Conservation (phyloP, 768 basidiomycete genomes). For the Serendipita sp. region DNA sequence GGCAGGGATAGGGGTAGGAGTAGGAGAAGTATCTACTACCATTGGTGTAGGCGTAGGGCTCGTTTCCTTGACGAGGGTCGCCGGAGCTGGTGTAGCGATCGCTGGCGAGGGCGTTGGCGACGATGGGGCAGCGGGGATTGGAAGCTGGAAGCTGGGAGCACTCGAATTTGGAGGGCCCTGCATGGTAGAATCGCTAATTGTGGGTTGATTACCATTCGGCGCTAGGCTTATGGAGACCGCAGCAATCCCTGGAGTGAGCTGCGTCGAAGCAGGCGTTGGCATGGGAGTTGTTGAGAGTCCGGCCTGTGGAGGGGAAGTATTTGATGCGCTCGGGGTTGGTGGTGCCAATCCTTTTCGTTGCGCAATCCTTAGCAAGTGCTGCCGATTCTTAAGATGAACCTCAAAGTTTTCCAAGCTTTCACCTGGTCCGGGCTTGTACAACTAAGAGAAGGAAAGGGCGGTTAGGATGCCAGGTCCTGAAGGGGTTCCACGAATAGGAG, state of each 20-base stretch:
- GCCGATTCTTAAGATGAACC: slow-evolving; percentile 77
- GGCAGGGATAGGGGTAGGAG: too few species aligned
- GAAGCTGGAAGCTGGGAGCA: too few species aligned
- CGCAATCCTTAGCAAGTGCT: slow-evolving; percentile 54
- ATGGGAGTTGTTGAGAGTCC: neutral
- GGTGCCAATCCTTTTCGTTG: neutral
- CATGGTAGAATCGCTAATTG: too few species aligned
- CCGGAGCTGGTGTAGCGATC: too few species aligned
- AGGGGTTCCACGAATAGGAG: too few species aligned
- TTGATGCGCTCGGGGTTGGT: neutral
- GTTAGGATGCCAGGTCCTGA: neutral
- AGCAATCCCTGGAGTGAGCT: neutral
- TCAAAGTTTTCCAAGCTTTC: slow-evolving; percentile 83
- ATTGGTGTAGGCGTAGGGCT: too few species aligned
- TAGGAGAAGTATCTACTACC: too few species aligned
- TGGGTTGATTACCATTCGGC: too few species aligned
- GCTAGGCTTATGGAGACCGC: neutral
- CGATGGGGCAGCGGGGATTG: too few species aligned
- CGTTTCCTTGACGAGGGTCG: too few species aligned
- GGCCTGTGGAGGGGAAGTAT: neutral
- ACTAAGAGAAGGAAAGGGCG: slow-evolving; percentile 23
- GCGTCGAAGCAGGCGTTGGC: neutral
- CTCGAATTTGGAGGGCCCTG: too few species aligned
- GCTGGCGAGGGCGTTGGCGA: too few species aligned
- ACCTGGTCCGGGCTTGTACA: slow-evolving; percentile 82